Conservation (phyloP, 257 asterid genomes). For the Prunella vulgaris region DNA sequence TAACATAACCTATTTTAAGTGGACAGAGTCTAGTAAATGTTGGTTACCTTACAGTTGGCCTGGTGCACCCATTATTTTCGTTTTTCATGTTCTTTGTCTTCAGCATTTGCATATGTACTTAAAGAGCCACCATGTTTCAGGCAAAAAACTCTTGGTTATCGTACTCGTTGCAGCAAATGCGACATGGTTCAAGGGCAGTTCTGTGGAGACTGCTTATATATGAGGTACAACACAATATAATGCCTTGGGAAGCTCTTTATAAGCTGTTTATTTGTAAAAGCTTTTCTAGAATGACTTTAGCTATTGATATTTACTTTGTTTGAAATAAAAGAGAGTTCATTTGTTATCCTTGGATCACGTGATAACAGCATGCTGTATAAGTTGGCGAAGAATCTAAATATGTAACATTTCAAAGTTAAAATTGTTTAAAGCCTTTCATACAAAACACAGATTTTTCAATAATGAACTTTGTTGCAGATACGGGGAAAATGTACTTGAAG, state of each 20-base stretch:
- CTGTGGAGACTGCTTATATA: constrained; percentile 96
- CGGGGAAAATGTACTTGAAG: constrained; percentile 94
- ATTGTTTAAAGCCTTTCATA: neutral
- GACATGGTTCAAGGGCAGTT: constrained; percentile 87
- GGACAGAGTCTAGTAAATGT: too few species aligned
- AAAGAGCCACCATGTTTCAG: constrained; percentile 29
- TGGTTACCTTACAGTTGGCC: neutral
- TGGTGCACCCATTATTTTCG: neutral
- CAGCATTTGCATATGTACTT: neutral
- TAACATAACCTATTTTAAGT: too few species aligned
- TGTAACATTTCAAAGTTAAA: neutral
- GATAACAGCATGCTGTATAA: neutral
- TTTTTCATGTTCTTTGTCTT: neutral
- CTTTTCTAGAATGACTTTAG: neutral
- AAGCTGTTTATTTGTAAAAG: neutral
- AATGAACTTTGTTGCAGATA: constrained; percentile 40
- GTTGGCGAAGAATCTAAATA: neutral
- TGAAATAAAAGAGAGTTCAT: neutral
- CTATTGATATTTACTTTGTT: neutral
- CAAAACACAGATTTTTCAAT: neutral
- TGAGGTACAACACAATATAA: constrained; percentile 53
- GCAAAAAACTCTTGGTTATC: constrained; percentile 94
- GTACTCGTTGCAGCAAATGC: constrained; percentile 76
- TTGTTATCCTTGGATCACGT: neutral
- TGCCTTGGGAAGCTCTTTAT: neutral